A percentile compares a stretch with the other conserved stretches of the same genome.
Conservation (phyloP, 306 rosid genomes). For the Acacia acuminata region DNA sequence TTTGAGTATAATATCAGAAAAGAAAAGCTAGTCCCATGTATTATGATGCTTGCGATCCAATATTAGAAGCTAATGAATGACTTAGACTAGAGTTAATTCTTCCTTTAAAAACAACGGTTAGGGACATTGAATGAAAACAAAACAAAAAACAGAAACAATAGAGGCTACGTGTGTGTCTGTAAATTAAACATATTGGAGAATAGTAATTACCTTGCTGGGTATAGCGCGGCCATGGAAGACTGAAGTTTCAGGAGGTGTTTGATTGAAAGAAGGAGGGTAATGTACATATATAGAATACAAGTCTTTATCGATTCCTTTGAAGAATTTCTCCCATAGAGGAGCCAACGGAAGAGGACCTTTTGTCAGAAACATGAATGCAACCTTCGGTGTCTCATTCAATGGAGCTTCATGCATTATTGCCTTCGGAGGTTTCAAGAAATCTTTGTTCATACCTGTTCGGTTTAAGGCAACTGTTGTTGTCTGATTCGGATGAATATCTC, state of each 20-base stretch:
- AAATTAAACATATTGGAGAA: background rate
- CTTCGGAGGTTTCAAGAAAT: conserved; percentile 21
- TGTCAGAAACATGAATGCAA: conserved; percentile 65
- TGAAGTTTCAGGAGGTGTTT: conserved; percentile 35
- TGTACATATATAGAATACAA: conserved; percentile 58
- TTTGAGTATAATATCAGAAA: background rate
- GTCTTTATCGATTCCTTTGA: conserved; percentile 20
- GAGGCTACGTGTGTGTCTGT: too few relatives aligned
- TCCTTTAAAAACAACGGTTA: background rate
- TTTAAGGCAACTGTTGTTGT: background rate
- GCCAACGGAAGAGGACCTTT: conserved; percentile 48
- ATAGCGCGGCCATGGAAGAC: conserved; percentile 49
- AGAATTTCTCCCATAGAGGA: conserved; percentile 50
- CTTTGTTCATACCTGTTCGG: background rate
- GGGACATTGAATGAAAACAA: background rate
- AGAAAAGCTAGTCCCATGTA: background rate
- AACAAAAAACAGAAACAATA: background rate
- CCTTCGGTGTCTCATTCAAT: conserved; percentile 39
- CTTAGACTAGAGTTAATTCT: background rate
- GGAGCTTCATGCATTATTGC: conserved; percentile 41
- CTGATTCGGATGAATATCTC: background rate
- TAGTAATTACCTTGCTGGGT: conserved; percentile 55
- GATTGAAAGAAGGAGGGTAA: conserved; percentile 36
- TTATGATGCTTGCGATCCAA: background rate
- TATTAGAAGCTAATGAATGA: background rate